Percentiles rank a stretch among this genome's conserved stretches.
These are phyloP conservation scores for Gossypium stocksii DNA, from an alignment of 345 rosid species.

Conservation along the genomic window DNA sequence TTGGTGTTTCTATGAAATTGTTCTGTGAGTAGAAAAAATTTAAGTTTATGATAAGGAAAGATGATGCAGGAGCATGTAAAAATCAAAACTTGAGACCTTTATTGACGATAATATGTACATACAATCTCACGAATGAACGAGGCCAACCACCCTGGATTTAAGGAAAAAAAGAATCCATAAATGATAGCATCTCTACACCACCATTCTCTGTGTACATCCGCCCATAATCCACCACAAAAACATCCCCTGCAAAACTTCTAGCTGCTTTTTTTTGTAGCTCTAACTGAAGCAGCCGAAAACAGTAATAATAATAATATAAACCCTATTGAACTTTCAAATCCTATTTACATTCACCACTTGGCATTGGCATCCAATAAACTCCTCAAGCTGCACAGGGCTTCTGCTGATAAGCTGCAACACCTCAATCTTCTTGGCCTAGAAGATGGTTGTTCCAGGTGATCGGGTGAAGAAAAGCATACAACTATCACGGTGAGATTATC, in stretches of 20 bases:
- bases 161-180: constrained; percentile 2
- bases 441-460: constrained; percentile 33
- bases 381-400: constrained; percentile 58
- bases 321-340: background rate
- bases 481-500: constrained; percentile 79
- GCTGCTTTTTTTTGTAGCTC: constrained; percentile 29
- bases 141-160: background rate
- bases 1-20: no score
- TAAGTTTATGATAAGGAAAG: no score
- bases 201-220: constrained; percentile 26
- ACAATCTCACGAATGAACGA: background rate
- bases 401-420: constrained; percentile 63
- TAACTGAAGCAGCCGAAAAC: constrained; percentile 38
- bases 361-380: constrained; percentile 44
- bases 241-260: constrained; percentile 30
- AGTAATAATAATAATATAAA: background rate
- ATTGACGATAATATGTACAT: background rate
- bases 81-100: background rate
- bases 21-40: no score
- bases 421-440: constrained; percentile 36
- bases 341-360: constrained; percentile 26
- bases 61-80: no score
- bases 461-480: constrained; percentile 55
- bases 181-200: constrained; percentile 11
- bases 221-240: constrained; percentile 2